Evolutionary conservation across 108 stramenopile genomes (phyloP).

Genomic region (Cyclotella choctawhatcheeana): DNA sequence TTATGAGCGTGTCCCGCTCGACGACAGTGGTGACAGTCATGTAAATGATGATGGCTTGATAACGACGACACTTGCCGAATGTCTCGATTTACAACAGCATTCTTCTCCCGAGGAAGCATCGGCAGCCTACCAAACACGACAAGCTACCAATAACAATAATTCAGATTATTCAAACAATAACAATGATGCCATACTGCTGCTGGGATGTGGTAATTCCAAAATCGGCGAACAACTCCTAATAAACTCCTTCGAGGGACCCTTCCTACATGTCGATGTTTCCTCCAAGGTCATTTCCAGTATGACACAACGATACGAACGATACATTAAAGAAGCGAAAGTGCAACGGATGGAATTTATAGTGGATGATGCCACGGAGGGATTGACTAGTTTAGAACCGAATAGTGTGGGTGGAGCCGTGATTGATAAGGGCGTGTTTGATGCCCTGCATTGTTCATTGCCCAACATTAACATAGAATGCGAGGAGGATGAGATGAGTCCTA

Average conservation of each 20-base stretch:
- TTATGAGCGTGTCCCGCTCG: constrained; percentile 24
- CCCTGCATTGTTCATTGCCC: constrained; percentile 56
- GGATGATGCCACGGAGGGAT: constrained; percentile 70
- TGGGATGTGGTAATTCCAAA: constrained; percentile 83
- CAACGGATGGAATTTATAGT: constrained; percentile 55
- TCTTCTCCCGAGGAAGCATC: constrained; percentile 40
- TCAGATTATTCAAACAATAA: no score
- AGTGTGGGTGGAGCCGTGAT: constrained; percentile 68
- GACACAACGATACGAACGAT: constrained; percentile 58
- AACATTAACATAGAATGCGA: neutral
- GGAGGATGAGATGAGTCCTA: constrained; percentile 27
- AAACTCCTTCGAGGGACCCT: constrained; percentile 45
- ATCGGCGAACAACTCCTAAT: constrained; percentile 74
- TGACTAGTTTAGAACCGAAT: constrained; percentile 62
- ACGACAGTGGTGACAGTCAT: neutral
- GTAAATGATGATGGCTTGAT: neutral
- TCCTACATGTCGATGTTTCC: constrained; percentile 75
- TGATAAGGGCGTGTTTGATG: constrained; percentile 87
- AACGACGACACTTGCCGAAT: constrained; percentile 53
- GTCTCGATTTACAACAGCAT: constrained; percentile 33
- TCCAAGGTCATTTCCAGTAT: constrained; percentile 60
- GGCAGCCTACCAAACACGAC: constrained; percentile 4
- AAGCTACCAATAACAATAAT: constrained; percentile 15
- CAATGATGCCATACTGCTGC: constrained; percentile 67
- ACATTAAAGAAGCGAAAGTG: constrained; percentile 48